A percentile compares a stretch with the other conserved stretches of the same genome.
Evolutionary conservation across 306 rosid species (phyloP).

Genomic region (Rosa chinensis): DNA sequence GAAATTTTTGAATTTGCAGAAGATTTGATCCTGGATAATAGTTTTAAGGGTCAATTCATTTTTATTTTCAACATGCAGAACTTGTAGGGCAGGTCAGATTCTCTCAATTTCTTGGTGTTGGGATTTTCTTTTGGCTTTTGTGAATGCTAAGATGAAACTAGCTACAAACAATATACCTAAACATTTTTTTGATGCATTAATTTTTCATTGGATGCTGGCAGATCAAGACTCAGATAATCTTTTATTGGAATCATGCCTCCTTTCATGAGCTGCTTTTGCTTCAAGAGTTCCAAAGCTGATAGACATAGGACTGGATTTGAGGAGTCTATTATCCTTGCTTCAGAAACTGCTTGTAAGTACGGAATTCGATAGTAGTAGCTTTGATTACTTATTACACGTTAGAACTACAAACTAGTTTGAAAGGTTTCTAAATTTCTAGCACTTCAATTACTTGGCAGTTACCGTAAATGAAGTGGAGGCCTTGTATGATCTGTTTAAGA

Average conservation of each 20-base stretch:
- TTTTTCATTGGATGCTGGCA: constrained; percentile 26
- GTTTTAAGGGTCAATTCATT: not conserved
- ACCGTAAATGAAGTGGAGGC: constrained; percentile 81
- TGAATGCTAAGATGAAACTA: not conserved
- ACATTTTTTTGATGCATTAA: not conserved
- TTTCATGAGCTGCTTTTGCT: constrained; percentile 44
- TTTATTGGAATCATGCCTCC: constrained; percentile 14
- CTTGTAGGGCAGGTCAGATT: not conserved
- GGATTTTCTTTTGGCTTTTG: not conserved
- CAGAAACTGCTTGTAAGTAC: constrained; percentile 69
- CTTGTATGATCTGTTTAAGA: constrained; percentile 53
- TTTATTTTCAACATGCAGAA: not conserved
- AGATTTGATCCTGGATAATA: not conserved
- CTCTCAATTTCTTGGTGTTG: not conserved
- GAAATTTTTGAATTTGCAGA: not conserved
- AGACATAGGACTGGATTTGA: constrained; percentile 32
- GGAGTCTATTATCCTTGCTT: constrained; percentile 46
- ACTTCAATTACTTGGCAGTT: constrained; percentile 44
- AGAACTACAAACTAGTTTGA: not conserved
- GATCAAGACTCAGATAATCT: constrained; percentile 21
- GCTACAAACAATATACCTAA: no score
- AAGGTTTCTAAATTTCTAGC: not conserved
- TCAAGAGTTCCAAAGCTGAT: constrained; percentile 19
- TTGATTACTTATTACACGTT: not conserved
- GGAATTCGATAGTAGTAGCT: not conserved